Evolutionary conservation across 1,284 basidiomycete genomes (phyloP), one percentile per base, ranked within the genome.

Genomic region (Cystobasidium sp.): DNA sequence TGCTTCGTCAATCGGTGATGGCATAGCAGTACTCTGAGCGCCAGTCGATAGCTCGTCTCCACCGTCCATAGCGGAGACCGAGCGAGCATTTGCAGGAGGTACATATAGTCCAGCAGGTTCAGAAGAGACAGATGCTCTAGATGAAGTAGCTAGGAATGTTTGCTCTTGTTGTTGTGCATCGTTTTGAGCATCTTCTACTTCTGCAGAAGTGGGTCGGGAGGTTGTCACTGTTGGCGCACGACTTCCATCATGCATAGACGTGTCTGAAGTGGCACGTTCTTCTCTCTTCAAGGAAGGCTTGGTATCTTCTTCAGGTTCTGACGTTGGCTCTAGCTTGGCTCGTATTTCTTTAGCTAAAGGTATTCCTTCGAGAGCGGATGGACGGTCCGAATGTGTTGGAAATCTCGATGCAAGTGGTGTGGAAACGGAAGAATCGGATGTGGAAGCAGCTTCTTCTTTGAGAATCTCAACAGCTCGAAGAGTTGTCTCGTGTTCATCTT

Each of bases 11-110:
- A n/a, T 24, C 44, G 61, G 61, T 16, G 61, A 47, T 7, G 61
- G 44, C 44, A 63, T 59, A 43, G 56, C 56, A 1, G 56, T 59
- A 59, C 56, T 59, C 18, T 59, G 37, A 8, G 56, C 56, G 8
- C 37, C 39, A 14, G 18, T 43, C 10, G 56, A 59, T 7, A 43
- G 9, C 43, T 59, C 56, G 41, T 59, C 56, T 43, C 56, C 56
- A 4, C 56, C 56, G 18, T 59, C 56, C 14, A 59, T 59, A 43
- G 56, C 56, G 9, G 56, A 59, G 16, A 59, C 56, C 20, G 56
- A 59, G 39, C 56, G 39, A 10, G 18, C 56, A n/a, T 18, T 43
- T 22, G 31, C n/a, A 6, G 39, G 1, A 6, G 56, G 56, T 24
- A 59, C 10, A 18, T 0, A 39, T 43, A 59, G 3, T 18, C 20